Percentiles rank a stretch among this genome's conserved stretches.
phyloP scores from a whole-genome alignment of 805 yeast genomes.

The Wickerhamiella dianesei region DNA sequence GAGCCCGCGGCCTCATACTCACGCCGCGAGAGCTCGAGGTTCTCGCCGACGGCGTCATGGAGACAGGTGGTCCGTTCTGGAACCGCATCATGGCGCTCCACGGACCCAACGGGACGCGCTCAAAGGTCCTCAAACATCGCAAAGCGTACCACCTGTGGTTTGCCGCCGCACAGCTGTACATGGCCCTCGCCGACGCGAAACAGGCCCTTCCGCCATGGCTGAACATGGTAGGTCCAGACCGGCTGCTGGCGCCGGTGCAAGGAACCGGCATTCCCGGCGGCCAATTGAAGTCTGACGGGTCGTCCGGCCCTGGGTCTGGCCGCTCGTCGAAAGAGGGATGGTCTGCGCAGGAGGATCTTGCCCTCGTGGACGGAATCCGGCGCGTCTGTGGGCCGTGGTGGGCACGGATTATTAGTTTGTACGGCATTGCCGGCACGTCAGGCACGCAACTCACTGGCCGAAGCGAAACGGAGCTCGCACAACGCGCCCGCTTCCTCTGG shows the following conservation, averaged over 20 bases:
- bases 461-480: slow-evolving; percentile 4
- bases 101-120: slow-evolving; percentile 2
- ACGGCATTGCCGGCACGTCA: slow-evolving; percentile 1
- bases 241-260: background rate
- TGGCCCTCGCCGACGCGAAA: background rate
- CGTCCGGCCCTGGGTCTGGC: background rate
- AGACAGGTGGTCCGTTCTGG: slow-evolving; percentile 7
- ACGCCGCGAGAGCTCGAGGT: background rate
- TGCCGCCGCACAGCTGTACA: background rate
- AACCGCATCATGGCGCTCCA: slow-evolving; percentile 4
- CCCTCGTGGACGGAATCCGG: slow-evolving; percentile 3
- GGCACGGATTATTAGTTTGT: slow-evolving; percentile 4
- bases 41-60: slow-evolving; percentile 3
- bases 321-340: slow-evolving; percentile 3
- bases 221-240: background rate
- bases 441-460: slow-evolving; percentile 3
- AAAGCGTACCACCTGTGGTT: slow-evolving; percentile 5
- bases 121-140: background rate
- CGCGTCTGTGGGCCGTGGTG: slow-evolving; percentile 5
- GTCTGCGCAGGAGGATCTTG: slow-evolving; percentile 4
- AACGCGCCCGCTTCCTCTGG: slow-evolving; percentile 6
- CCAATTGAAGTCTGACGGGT: background rate
- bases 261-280: background rate
- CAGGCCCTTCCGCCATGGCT: background rate
- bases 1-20: background rate